phyloP scores from a whole-genome alignment of 495 filamentous ascomycete species.

The Thermothielavioides terrestris region DNA sequence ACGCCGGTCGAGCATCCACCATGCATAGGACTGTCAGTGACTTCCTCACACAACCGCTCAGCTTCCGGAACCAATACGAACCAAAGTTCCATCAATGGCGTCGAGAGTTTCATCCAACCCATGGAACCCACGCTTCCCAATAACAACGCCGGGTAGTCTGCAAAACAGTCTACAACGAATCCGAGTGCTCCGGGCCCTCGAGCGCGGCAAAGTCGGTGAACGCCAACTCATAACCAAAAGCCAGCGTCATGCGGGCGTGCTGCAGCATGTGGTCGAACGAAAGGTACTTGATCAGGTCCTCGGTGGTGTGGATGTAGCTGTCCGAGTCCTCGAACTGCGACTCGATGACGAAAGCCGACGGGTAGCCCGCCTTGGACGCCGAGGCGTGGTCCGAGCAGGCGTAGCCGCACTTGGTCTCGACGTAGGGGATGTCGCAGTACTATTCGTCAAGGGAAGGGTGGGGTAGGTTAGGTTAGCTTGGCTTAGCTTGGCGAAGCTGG shows the following conservation, averaged over 20 bases:
- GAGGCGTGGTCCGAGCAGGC: constrained; percentile 96
- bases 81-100: too few relatives aligned
- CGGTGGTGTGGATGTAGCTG: constrained; percentile 82
- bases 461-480: too few relatives aligned
- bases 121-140: too few relatives aligned
- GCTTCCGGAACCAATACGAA: too few relatives aligned
- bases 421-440: constrained; percentile 87
- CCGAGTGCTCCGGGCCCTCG: constrained; percentile 8
- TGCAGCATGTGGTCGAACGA: constrained; percentile 97
- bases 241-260: constrained; percentile 86
- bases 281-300: constrained; percentile 79
- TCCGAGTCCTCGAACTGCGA: constrained; percentile 76
- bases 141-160: too few relatives aligned
- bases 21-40: too few relatives aligned
- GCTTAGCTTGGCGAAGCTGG: too few relatives aligned
- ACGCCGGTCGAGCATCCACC: neutral
- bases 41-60: too few relatives aligned
- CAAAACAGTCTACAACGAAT: constrained; percentile 2
- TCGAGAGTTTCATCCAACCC: too few relatives aligned
- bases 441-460: too few relatives aligned
- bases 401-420: constrained; percentile 92
- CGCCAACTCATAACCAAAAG: constrained; percentile 81
- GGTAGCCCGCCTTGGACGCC: constrained; percentile 93
- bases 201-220: constrained; percentile 49
- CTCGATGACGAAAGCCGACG: constrained; percentile 93